A percentile compares a stretch with the other conserved stretches of the same genome.
These are phyloP conservation scores for Boletellus ananas DNA, from an alignment of 768 basidiomycete genomes.

Conservation along the genomic window DNA sequence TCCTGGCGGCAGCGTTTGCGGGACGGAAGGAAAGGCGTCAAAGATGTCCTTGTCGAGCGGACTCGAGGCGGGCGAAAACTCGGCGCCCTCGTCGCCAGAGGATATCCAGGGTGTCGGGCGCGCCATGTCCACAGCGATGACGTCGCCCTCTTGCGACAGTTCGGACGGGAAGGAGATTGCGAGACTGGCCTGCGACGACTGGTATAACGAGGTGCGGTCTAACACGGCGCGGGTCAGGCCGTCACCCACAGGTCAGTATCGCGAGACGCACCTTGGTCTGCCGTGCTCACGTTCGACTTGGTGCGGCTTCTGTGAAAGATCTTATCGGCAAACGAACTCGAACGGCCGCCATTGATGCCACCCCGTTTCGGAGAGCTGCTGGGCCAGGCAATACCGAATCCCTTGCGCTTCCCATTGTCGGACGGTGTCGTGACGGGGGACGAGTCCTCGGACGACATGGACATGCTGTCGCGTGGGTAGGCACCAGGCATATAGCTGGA, in stretches of 20 bases:
- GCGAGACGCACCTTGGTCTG: conserved; percentile 39
- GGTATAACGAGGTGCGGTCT: conserved; percentile 29
- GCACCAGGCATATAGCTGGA: conserved; percentile 38
- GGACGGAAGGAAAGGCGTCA: conserved; percentile 72
- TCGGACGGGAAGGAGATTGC: conserved; percentile 20
- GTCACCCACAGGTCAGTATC: background rate
- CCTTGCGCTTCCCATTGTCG: conserved; percentile 35
- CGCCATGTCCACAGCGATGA: conserved; percentile 13
- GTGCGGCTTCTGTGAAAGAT: conserved; percentile 54
- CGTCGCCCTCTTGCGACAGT: conserved; percentile 12
- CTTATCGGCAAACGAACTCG: conserved; percentile 59
- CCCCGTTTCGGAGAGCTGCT: conserved; percentile 51
- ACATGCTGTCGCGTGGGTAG: conserved; percentile 56
- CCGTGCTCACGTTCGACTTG: conserved; percentile 48
- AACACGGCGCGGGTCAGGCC: conserved; percentile 1
- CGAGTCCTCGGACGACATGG: conserved; percentile 68
- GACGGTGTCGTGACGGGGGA: conserved; percentile 58
- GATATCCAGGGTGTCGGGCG: conserved; percentile 49
- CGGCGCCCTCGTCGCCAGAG: conserved; percentile 36
- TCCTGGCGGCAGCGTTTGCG: conserved; percentile 42
- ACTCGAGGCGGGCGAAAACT: conserved; percentile 38
- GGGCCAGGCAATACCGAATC: conserved; percentile 44
- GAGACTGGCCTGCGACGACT: conserved; percentile 23
- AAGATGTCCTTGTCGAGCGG: conserved; percentile 56
- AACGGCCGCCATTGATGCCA: conserved; percentile 38